Base-by-base conservation (phyloP, 768 basidiomycete genomes). In the Tricholoma bakamatsutake region DNA sequence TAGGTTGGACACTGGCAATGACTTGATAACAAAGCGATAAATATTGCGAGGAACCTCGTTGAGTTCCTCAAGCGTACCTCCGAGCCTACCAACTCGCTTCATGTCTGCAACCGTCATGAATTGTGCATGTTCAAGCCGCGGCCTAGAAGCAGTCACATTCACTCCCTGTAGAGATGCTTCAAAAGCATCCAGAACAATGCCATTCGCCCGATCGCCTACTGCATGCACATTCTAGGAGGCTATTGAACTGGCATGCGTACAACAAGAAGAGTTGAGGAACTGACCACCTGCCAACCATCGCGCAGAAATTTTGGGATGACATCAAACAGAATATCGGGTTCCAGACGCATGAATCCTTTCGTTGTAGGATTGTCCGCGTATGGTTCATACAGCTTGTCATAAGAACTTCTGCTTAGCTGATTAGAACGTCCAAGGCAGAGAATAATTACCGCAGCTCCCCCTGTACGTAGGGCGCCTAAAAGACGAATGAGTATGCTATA, bases 121-220 rank as follows among this genome's bases (percentile, higher is more conserved):
- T 68, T 97, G 93, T 7, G 91, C 92, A 69, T 98, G 94, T 67
- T 98, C 94, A 11, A 96, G 78, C 24, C 94, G 82, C 47, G 91
- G 87, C 40, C 93, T 76, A 46, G 84, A 71, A 24, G 84, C 82
- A 27, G 80, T 77, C 8, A 88, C 82, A 60, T 88, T 80, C 42
- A 74, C 75, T 24, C 80, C 79, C 55, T 79, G 69, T 51, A 92
- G 68, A 4, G 85, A 80, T 17, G 76, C 73, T 67, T 93, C 90
- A 61, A 96, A 94, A 0, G 87, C 85, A 66, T 95, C 84, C 34
- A 97, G 69, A 15, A 95, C 86, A 42, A 92, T 76, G 17, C 83
- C 78, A 67, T 96, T 96, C 39, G 93, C 93, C 50, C 87, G 82
- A 68, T 98, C 94, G 10, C 90, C 90, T 37, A 92, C 88, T 15